Conservation (phyloP, 495 filamentous ascomycete genomes). For the Penicillium paradoxum region DNA sequence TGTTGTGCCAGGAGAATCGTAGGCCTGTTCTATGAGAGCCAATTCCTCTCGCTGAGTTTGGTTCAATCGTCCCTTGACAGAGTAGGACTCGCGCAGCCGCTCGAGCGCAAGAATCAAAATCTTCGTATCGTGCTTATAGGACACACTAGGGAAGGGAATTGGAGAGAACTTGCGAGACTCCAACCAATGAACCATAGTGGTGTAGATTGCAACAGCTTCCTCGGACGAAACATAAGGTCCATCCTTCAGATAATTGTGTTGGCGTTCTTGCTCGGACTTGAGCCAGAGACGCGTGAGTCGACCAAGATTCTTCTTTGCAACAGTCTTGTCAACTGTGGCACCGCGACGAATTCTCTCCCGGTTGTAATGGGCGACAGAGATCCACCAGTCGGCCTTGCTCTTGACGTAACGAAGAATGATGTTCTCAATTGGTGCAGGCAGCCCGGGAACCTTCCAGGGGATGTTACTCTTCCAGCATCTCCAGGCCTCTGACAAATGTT, state of each 20-base stretch:
- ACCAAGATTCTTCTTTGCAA: slow-evolving; percentile 98
- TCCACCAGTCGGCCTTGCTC: slow-evolving; percentile 99
- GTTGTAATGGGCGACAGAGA: slow-evolving; percentile 97
- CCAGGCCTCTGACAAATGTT: slow-evolving; percentile 97
- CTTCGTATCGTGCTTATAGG: slow-evolving; percentile 99
- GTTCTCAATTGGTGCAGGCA: slow-evolving; percentile 96
- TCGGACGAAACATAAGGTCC: slow-evolving; percentile 98
- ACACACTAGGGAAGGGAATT: slow-evolving; percentile 98
- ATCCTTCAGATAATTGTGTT: slow-evolving; percentile 99
- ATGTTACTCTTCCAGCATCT: slow-evolving; percentile 99
- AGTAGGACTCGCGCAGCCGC: slow-evolving; percentile 91
- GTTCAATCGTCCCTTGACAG: slow-evolving; percentile 93
- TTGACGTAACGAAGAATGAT: slow-evolving; percentile 98
- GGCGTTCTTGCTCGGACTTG: slow-evolving; percentile 96
- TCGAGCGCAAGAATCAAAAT: slow-evolving; percentile 96
- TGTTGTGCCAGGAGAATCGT: slow-evolving; percentile 95
- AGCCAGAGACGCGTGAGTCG: slow-evolving; percentile 93
- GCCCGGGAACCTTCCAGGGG: slow-evolving; percentile 96
- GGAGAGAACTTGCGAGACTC: slow-evolving; percentile 98
- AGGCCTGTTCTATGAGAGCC: slow-evolving; percentile 96
- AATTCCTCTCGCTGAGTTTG: slow-evolving; percentile 97
- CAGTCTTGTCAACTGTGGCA: slow-evolving; percentile 97
- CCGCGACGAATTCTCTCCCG: slow-evolving; percentile 92
- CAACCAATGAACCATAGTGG: slow-evolving; percentile 97
- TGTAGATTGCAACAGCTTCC: slow-evolving; percentile 98